These are phyloP conservation scores for Corrigiola litoralis DNA, from an alignment of 179 eudicot genomes.

Conservation along the genomic window DNA sequence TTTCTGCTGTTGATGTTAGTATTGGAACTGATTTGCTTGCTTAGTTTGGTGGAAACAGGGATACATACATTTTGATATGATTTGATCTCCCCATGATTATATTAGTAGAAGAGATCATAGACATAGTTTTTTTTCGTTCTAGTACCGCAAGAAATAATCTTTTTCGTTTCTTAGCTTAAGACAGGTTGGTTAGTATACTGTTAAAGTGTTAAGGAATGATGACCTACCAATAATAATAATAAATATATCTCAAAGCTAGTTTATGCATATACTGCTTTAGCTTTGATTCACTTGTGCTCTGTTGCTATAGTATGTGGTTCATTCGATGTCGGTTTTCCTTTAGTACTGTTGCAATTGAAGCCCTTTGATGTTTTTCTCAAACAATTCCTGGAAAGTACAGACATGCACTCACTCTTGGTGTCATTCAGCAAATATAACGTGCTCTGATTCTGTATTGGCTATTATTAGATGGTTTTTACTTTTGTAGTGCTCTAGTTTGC, in stretches of 20 bases:
- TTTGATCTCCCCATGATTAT: background rate
- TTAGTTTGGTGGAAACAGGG: slow-evolving; percentile 6
- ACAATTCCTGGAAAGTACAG: background rate
- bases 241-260: too few species aligned
- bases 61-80: slow-evolving; percentile 5
- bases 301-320: background rate
- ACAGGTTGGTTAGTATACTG: too few species aligned
- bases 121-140: slow-evolving; percentile 3
- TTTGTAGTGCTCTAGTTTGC: background rate
- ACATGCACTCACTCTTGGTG: background rate
- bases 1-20: background rate
- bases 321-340: background rate
- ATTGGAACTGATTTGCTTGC: background rate
- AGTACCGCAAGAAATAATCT: too few species aligned
- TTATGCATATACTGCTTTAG: background rate
- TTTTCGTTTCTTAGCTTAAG: too few species aligned
- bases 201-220: too few species aligned
- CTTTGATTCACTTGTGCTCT: background rate
- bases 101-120: background rate
- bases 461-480: slow-evolving; percentile 2
- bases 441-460: background rate
- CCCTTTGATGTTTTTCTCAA: background rate
- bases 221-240: too few species aligned
- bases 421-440: background rate
- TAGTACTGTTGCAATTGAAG: background rate